These are phyloP conservation scores for Porphyra umbilicalis DNA, from an alignment of 31 red algal genomes.

Conservation along the genomic window DNA sequence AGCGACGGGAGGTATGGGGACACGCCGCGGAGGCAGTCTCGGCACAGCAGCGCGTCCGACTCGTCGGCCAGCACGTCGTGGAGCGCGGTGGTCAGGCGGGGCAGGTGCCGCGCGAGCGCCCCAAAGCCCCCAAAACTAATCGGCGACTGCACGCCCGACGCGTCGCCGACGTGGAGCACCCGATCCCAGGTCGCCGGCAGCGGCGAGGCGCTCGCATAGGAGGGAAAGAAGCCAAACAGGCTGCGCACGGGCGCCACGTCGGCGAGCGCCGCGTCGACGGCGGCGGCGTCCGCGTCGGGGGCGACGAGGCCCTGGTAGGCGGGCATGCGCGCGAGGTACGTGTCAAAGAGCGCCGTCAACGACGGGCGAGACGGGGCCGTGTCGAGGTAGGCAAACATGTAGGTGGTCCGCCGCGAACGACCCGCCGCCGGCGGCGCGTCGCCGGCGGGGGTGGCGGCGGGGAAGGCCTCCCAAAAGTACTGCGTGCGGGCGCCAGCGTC, in stretches of 20 bases:
- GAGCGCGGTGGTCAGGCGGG: constrained; percentile 9
- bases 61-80: constrained; percentile 36
- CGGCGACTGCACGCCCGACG: constrained; percentile 79
- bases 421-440: background rate
- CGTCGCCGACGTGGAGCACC: constrained; percentile 79
- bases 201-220: constrained; percentile 48
- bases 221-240: constrained; percentile 87
- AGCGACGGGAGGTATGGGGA: constrained; percentile 74
- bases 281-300: background rate
- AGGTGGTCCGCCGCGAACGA: constrained; percentile 45
- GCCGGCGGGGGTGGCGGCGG: constrained; percentile 21
- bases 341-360: constrained; percentile 48
- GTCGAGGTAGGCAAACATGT: constrained; percentile 87
- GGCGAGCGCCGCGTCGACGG: constrained; percentile 4
- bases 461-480: constrained; percentile 96
- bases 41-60: constrained; percentile 37
- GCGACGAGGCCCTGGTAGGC: constrained; percentile 54
- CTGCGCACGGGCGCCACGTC: constrained; percentile 42
- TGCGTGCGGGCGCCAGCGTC: constrained; percentile 25
- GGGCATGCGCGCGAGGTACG: constrained; percentile 64
- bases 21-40: constrained; percentile 29
- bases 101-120: constrained; percentile 73
- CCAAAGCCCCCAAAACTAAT: constrained; percentile 98
- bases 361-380: constrained; percentile 39
- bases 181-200: constrained; percentile 50